These are phyloP conservation scores for Tanozyma kutaoensis DNA, from an alignment of 805 yeast genomes.

Conservation along the genomic window DNA sequence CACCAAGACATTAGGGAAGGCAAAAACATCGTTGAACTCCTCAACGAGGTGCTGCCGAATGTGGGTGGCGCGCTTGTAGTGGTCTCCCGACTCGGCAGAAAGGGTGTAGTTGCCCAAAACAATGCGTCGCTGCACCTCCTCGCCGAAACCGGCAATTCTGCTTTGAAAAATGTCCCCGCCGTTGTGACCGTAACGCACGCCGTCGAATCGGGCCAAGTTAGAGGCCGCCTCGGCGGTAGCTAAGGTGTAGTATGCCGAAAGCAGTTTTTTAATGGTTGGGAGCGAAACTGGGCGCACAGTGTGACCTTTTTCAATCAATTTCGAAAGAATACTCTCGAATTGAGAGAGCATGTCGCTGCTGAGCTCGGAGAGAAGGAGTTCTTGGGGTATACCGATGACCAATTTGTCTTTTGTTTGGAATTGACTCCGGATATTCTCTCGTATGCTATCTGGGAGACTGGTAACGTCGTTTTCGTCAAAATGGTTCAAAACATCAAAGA, in stretches of 20 bases:
- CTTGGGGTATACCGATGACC: conserved; percentile 62
- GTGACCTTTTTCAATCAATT: conserved; percentile 34
- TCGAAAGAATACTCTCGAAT: conserved; percentile 33
- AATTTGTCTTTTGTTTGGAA: conserved; percentile 8
- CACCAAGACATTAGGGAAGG: conserved; percentile 26
- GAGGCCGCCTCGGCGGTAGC: conserved; percentile 94
- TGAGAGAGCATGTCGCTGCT: conserved; percentile 29
- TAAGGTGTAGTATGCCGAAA: conserved; percentile 77
- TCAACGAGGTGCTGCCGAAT: conserved; percentile 45
- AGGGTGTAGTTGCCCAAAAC: conserved; percentile 78
- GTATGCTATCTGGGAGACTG: conserved; percentile 3
- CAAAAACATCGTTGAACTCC: conserved; percentile 58
- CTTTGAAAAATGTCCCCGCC: conserved; percentile 25
- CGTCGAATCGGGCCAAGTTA: conserved; percentile 82
- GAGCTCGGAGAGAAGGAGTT: conserved; percentile 46
- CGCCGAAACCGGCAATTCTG: conserved; percentile 58
- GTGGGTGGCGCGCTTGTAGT: conserved; percentile 63
- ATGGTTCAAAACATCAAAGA: conserved; percentile 42
- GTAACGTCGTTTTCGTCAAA: conserved; percentile 78
- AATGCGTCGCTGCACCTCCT: conserved; percentile 74
- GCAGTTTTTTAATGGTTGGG: conserved; percentile 50
- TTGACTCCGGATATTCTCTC: neutral
- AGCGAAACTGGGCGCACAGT: conserved; percentile 52
- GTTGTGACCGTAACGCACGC: conserved; percentile 62
- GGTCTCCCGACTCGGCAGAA: conserved; percentile 59